Percentiles rank a stretch among this genome's conserved stretches.
These are phyloP conservation scores for Aegilops tauschii DNA, from an alignment of 176 grass and related monocot species.

Conservation along the genomic window DNA sequence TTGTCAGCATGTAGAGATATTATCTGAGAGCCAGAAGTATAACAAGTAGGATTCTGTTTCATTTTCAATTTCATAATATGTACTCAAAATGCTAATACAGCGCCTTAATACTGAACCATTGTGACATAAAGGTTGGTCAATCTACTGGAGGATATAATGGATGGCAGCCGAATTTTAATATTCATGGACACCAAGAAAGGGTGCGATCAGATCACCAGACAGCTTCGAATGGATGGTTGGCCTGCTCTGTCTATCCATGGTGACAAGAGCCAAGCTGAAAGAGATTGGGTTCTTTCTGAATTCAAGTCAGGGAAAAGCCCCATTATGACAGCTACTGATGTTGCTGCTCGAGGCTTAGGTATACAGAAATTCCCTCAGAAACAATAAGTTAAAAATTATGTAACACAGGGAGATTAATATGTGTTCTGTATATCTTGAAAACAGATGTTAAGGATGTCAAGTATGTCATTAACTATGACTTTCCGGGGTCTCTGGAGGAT, in stretches of 20 bases:
- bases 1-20: constrained; percentile 88
- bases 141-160: constrained; percentile 98
- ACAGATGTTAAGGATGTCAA: constrained; percentile 98
- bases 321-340: constrained; percentile 97
- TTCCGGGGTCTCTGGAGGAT: constrained; percentile 92
- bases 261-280: constrained; percentile 96
- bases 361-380: constrained; percentile 9
- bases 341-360: constrained; percentile 96
- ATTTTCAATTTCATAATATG: constrained; percentile 12
- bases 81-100: background rate
- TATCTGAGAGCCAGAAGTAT: constrained; percentile 98
- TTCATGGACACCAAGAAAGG: constrained; percentile 99
- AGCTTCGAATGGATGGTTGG: constrained; percentile 95
- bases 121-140: constrained; percentile 81
- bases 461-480: constrained; percentile 98
- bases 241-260: constrained; percentile 96
- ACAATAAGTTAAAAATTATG: background rate
- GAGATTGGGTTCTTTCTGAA: constrained; percentile 98
- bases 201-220: constrained; percentile 90
- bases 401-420: constrained; percentile 9
- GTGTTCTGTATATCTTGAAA: constrained; percentile 16
- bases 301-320: constrained; percentile 97
- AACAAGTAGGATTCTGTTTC: constrained; percentile 71
- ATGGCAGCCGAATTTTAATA: constrained; percentile 94
- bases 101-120: background rate